A percentile compares a stretch with the other conserved stretches of the same genome.
phyloP scores from a whole-genome alignment of 78 protist genomes.

The Planoprotostelium fungivorum region DNA sequence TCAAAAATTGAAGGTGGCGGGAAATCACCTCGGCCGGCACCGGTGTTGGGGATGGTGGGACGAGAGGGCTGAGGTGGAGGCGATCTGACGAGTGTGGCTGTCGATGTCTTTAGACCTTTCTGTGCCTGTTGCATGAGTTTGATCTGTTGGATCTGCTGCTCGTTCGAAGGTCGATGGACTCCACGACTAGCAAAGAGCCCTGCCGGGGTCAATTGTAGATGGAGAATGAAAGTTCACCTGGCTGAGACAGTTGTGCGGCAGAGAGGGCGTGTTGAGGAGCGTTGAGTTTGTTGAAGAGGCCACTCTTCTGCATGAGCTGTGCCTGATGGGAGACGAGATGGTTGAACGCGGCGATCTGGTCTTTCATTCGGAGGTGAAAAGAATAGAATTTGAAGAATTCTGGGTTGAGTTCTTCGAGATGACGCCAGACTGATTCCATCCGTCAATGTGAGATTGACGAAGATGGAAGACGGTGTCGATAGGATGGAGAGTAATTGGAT shows the following conservation, averaged over 20 bases:
- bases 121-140: neutral
- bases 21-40: neutral
- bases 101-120: neutral
- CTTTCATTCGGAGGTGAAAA: neutral
- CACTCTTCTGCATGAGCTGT: neutral
- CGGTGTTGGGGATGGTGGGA: neutral
- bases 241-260: neutral
- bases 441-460: too few species aligned
- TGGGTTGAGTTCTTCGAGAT: neutral
- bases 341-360: neutral
- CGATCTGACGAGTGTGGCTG: neutral
- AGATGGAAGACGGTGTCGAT: too few species aligned
- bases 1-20: too few species aligned
- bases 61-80: neutral
- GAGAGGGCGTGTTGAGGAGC: neutral
- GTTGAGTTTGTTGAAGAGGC: neutral
- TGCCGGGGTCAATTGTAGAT: neutral
- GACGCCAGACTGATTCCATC: neutral
- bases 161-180: neutral
- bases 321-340: neutral
- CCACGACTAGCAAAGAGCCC: neutral
- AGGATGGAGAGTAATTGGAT: too few species aligned
- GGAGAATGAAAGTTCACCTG: neutral
- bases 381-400: neutral
- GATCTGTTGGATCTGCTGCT: neutral